Evolutionary conservation across 1,284 basidiomycete species (phyloP).

Genomic region (Rhodofomes roseus): DNA sequence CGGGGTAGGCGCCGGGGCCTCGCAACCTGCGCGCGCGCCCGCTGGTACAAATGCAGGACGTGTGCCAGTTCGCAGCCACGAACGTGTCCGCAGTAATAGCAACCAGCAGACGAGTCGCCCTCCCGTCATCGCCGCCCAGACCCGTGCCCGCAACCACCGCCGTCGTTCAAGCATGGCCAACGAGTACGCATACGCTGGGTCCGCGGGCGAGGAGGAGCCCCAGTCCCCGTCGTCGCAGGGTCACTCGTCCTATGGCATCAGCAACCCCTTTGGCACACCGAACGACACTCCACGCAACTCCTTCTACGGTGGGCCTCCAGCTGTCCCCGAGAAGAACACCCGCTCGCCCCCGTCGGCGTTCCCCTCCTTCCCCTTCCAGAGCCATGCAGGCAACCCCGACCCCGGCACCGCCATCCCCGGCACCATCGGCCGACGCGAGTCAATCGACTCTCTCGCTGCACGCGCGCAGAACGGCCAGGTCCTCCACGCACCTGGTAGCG

Average conservation of each 20-base stretch:
- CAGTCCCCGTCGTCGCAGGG: constrained; percentile 5
- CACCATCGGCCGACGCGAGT: constrained; percentile 28
- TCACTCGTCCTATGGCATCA: constrained; percentile 4
- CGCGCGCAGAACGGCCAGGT: constrained; percentile 12
- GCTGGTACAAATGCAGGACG: constrained; percentile 2
- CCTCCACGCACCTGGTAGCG: constrained; percentile 6
- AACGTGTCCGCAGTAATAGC: constrained; percentile 1
- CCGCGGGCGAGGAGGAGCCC: constrained; percentile 4
- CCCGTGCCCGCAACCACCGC: constrained; percentile 20
- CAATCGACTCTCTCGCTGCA: constrained; percentile 32
- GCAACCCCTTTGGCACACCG: constrained; percentile 23
- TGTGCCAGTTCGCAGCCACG: not conserved
- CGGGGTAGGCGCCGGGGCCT: constrained; percentile 8
- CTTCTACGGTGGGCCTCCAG: constrained; percentile 13
- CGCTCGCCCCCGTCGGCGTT: constrained; percentile 38
- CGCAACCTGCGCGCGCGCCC: not conserved
- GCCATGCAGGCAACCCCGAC: constrained; percentile 60
- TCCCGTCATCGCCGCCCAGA: constrained; percentile 6
- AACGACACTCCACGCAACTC: constrained; percentile 22
- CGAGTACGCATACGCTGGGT: constrained; percentile 17
- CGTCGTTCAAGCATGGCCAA: constrained; percentile 21
- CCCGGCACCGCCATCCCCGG: constrained; percentile 41
- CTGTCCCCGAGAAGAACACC: not conserved
- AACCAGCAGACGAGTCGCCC: constrained; percentile 2
- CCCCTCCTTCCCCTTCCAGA: constrained; percentile 52